Evolutionary conservation across 2,329 filamentous ascomycete species (phyloP).

Genomic region (Fusarium sambucinum): DNA sequence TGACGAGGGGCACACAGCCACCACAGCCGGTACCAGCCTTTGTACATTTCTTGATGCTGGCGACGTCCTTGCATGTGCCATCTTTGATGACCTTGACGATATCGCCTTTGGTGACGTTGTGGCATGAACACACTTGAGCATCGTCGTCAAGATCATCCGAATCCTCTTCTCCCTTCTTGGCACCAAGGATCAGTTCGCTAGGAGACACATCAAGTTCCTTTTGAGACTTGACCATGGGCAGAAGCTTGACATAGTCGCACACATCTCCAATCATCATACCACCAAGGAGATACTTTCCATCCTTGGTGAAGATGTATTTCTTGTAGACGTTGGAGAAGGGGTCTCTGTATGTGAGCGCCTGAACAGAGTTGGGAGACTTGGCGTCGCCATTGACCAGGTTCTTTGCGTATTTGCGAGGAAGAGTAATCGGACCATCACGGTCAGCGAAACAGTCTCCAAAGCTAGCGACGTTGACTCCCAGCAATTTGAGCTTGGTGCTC

Average conservation of each 20-base stretch:
- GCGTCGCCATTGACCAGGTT: slow-evolving; percentile 40
- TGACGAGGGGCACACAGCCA: slow-evolving; percentile 89
- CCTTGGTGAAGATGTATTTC: slow-evolving; percentile 90
- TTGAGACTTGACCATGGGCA: slow-evolving; percentile 86
- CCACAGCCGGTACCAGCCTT: slow-evolving; percentile 93
- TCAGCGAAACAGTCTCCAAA: slow-evolving; percentile 97
- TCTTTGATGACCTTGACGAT: slow-evolving; percentile 78
- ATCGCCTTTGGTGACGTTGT: slow-evolving; percentile 91
- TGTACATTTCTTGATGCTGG: slow-evolving; percentile 87
- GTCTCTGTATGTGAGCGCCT: slow-evolving; percentile 88
- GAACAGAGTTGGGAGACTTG: slow-evolving; percentile 69
- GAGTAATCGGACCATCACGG: slow-evolving; percentile 79
- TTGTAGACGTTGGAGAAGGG: slow-evolving; percentile 92
- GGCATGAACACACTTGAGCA: slow-evolving; percentile 91
- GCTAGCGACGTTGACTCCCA: slow-evolving; percentile 91
- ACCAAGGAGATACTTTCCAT: slow-evolving; percentile 91
- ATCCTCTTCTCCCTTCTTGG: slow-evolving; percentile 77
- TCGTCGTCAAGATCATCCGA: slow-evolving; percentile 84
- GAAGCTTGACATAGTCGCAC: slow-evolving; percentile 88
- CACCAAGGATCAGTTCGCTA: slow-evolving; percentile 84
- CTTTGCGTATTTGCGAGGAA: slow-evolving; percentile 70
- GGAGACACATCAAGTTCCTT: slow-evolving; percentile 83
- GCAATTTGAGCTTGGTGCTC: slow-evolving; percentile 90
- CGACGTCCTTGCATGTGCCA: slow-evolving; percentile 83
- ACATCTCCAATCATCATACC: slow-evolving; percentile 98